These are phyloP conservation scores for Knoxdaviesia proteae DNA, from an alignment of 2,329 filamentous ascomycete genomes.

Conservation along the genomic window DNA sequence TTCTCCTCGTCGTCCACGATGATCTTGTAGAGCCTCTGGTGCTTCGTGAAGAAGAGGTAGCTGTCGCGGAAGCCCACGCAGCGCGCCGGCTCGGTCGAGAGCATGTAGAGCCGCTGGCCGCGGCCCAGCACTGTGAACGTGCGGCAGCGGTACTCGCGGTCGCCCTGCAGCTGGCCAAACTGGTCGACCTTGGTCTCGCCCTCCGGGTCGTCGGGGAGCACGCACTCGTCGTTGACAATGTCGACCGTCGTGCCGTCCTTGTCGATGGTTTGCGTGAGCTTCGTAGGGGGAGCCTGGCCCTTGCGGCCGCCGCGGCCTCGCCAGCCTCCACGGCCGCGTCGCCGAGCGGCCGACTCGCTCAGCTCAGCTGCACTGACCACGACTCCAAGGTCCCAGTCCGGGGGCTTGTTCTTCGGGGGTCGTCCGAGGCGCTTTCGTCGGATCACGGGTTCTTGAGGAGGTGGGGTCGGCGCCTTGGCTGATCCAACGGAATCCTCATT, in stretches of 20 bases:
- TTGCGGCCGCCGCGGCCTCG: conserved; percentile 42
- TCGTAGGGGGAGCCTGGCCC: conserved; percentile 51
- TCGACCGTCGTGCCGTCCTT: conserved; percentile 85
- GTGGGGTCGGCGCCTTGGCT: conserved; percentile 30
- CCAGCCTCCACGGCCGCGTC: conserved; percentile 52
- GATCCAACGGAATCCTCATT: conserved; percentile 14
- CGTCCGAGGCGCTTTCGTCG: conserved; percentile 64
- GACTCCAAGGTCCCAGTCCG: conserved; percentile 52
- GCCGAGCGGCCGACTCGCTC: conserved; percentile 31
- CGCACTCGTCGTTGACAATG: conserved; percentile 80
- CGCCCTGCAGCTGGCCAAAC: conserved; percentile 59
- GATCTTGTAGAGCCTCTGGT: conserved; percentile 90
- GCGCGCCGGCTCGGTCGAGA: conserved; percentile 90
- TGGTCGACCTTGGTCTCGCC: conserved; percentile 91
- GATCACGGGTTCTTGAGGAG: conserved; percentile 37
- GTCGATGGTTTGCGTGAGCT: conserved; percentile 70
- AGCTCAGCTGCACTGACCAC: conserved; percentile 31
- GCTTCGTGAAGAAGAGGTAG: conserved; percentile 97
- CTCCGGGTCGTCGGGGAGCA: conserved; percentile 65
- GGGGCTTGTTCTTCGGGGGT: conserved; percentile 65
- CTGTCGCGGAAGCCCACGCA: conserved; percentile 96
- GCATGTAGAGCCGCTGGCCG: conserved; percentile 81
- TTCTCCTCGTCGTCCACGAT: conserved; percentile 97
- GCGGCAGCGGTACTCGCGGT: conserved; percentile 81
- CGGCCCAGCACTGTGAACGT: conserved; percentile 81